phyloP scores from a whole-genome alignment of 1,139 yeast species.

The Sugiyamaella paludigena region DNA sequence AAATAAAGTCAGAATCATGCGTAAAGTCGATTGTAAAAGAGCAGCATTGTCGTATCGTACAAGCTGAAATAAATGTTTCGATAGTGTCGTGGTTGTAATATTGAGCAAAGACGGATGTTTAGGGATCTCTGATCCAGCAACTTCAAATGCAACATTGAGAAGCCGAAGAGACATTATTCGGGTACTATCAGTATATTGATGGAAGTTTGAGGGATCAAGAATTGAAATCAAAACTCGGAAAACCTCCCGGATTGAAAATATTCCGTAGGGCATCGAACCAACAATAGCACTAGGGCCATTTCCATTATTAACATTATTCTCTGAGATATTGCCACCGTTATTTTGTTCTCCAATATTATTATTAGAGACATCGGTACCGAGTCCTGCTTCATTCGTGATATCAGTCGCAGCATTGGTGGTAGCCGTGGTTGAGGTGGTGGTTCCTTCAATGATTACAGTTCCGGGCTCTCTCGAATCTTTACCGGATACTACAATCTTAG shows the following conservation, averaged over 20 bases:
- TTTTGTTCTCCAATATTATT: background rate
- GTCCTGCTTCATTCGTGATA: background rate
- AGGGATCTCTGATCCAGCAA: conserved; percentile 67
- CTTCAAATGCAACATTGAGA: conserved; percentile 76
- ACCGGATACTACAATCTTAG: conserved; percentile 19
- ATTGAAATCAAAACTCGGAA: conserved; percentile 77
- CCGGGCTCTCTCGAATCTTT: too few relatives aligned
- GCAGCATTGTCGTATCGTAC: conserved; percentile 68
- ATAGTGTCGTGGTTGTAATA: conserved; percentile 72
- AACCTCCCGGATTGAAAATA: conserved; percentile 64
- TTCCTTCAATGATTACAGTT: too few relatives aligned
- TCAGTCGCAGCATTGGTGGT: background rate
- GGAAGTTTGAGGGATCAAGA: conserved; percentile 77
- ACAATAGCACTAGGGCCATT: background rate
- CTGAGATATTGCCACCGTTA: background rate
- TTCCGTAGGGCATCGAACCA: conserved; percentile 50
- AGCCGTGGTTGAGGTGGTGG: background rate
- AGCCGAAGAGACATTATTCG: conserved; percentile 78
- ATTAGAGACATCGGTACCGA: background rate
- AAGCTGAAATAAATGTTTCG: conserved; percentile 77
- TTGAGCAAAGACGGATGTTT: conserved; percentile 64
- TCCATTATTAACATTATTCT: background rate
- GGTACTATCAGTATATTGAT: conserved; percentile 83
- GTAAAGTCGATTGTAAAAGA: conserved; percentile 71
- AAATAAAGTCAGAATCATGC: conserved; percentile 62